Base-by-base conservation (phyloP, 2,329 filamentous ascomycete species). In the Cladophialophora bantiana region DNA sequence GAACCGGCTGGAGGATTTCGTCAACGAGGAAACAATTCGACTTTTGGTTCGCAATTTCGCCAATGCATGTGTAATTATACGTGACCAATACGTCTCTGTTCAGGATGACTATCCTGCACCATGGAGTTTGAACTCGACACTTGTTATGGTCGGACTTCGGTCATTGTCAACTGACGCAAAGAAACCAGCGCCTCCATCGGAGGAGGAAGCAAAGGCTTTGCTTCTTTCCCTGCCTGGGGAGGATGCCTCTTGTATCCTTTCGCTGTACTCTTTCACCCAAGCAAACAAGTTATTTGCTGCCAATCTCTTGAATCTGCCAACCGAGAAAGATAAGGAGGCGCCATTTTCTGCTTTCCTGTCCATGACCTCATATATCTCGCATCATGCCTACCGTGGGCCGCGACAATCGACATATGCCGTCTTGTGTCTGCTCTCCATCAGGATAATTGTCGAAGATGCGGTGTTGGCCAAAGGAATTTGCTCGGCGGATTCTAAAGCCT, bases 211-310 rank as follows among this genome's bases (percentile, higher is more conserved):
- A 6, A 96, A 94, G 77, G 87, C 89, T 64, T 86, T 94, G 76
- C 97, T 98, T 75, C 84, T 88, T 4, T 85, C 88, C 68, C 80
- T 97, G 90, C 95, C 95, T 1, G 88, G 89, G 2, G 86, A 89
- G 66, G 89, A 94, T 77, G 91, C 93, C 15, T 89, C 94, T 4
- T 84, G 96, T 2, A 81, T 98, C 3, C 84, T 99, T 38, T 89
- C 93, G 0, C 90, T 92, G 0, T 99, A 98, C 77, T 95, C 98
- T 77, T 98, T 98, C 76, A 89, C 89, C 2, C 91, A 96, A 75
- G 91, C 94, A 38, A 99, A 98, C 82, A 98, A 97, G 79, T 84
- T 97, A 7, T 98, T 99, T 78, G 94, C 92, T 77, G 90, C 92
- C 77, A 94, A 90, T 73, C 80, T 99, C 52, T 87, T 97, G 59